phyloP scores from a whole-genome alignment of 1,139 yeast species.

The Zygosaccharomyces sapae region DNA sequence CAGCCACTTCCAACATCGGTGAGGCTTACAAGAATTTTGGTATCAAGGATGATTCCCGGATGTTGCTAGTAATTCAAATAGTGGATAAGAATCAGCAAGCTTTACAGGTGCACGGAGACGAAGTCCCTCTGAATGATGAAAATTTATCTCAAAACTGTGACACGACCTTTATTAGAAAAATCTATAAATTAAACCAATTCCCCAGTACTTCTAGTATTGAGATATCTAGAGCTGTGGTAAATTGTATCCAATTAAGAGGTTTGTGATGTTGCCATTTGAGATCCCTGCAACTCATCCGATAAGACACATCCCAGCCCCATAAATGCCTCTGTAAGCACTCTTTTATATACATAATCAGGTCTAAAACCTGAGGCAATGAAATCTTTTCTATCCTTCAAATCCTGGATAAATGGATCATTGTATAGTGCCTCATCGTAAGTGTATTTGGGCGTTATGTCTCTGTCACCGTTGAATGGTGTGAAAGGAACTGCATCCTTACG shows the following conservation, averaged over 20 bases:
- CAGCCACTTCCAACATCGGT: slow-evolving; percentile 48
- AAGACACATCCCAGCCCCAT: slow-evolving; percentile 82
- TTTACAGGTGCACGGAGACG: slow-evolving; percentile 35
- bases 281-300: slow-evolving; percentile 51
- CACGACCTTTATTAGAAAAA: slow-evolving; percentile 37
- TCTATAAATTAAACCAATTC: slow-evolving; percentile 29
- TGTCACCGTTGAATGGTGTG: slow-evolving; percentile 92
- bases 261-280: slow-evolving; percentile 11
- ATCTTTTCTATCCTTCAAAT: slow-evolving; percentile 59
- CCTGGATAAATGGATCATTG: slow-evolving; percentile 59
- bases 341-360: slow-evolving; percentile 61
- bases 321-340: slow-evolving; percentile 84
- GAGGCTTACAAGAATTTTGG: slow-evolving; percentile 48
- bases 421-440: slow-evolving; percentile 43
- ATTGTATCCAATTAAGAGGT: slow-evolving; percentile 40
- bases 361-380: slow-evolving; percentile 86
- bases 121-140: slow-evolving; percentile 37
- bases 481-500: slow-evolving; percentile 51
- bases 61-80: slow-evolving; percentile 41
- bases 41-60: slow-evolving; percentile 38
- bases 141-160: slow-evolving; percentile 36
- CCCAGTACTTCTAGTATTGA: slow-evolving; percentile 20
- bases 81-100: slow-evolving; percentile 18
- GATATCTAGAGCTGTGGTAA: slow-evolving; percentile 35
- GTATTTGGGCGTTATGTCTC: slow-evolving; percentile 50